phyloP scores from a whole-genome alignment of 2,329 filamentous ascomycete species.

The Furcasterigmium sp. region DNA sequence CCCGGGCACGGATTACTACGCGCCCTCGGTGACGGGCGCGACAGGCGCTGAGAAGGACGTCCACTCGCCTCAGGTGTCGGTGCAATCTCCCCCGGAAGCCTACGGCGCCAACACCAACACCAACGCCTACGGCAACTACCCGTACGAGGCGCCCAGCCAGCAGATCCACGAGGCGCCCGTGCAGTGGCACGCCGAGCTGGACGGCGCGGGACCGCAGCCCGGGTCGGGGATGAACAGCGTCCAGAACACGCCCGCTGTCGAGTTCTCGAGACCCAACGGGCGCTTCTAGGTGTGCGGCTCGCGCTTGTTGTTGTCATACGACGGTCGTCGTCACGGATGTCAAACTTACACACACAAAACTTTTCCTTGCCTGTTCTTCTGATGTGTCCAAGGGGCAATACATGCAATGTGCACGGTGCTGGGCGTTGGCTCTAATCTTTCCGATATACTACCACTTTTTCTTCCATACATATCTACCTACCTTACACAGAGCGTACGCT shows the following conservation, averaged over 20 bases:
- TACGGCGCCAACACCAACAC: too few species aligned
- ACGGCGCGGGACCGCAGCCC: background rate
- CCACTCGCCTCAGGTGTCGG: background rate
- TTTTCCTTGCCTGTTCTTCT: too few species aligned
- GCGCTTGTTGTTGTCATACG: too few species aligned
- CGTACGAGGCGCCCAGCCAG: background rate
- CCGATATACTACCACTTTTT: too few species aligned
- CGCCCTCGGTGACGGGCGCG: background rate
- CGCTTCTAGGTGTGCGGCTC: too few species aligned
- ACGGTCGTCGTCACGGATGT: too few species aligned
- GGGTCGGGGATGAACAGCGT: slow-evolving; percentile 2
- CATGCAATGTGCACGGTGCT: too few species aligned
- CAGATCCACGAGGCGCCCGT: slow-evolving; percentile 3
- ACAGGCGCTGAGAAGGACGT: background rate
- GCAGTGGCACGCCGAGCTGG: background rate
- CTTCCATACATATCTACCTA: too few species aligned
- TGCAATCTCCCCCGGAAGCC: background rate
- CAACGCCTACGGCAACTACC: background rate
- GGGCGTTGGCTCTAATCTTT: too few species aligned
- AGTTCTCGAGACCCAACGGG: background rate
- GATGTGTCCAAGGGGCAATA: too few species aligned
- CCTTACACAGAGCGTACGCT: too few species aligned
- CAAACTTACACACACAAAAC: too few species aligned
- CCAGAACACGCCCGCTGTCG: slow-evolving; percentile 1
- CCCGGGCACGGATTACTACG: background rate